Evolutionary conservation across 1,284 basidiomycete genomes (phyloP).

Genomic region (Tilletia caries): DNA sequence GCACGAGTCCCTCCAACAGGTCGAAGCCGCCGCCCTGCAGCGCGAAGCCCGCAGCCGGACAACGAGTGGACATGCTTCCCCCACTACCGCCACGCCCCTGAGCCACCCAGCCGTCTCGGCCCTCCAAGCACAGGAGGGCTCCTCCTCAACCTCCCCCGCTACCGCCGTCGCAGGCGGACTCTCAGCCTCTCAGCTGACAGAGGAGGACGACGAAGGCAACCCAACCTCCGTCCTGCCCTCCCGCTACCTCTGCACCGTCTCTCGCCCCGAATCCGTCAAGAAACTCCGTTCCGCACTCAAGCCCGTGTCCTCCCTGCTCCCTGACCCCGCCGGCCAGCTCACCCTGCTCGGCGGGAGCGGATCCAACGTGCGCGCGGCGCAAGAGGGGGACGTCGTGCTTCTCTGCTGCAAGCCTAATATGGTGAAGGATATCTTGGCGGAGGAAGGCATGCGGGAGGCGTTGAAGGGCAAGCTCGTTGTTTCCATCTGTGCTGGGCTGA

Average conservation of each 20-base stretch:
- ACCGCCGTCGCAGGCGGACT: background rate
- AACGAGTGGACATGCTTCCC: background rate
- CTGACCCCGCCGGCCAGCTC: constrained; percentile 6
- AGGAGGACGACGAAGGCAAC: constrained; percentile 51
- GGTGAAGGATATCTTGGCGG: constrained; percentile 70
- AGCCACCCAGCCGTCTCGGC: constrained; percentile 19
- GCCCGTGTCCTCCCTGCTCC: constrained; percentile 10
- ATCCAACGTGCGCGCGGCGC: constrained; percentile 70
- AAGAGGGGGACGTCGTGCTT: constrained; percentile 76
- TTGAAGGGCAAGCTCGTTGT: constrained; percentile 85
- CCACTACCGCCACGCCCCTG: constrained; percentile 17
- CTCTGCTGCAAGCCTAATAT: constrained; percentile 74
- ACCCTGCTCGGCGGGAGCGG: constrained; percentile 37
- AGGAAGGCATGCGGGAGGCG: constrained; percentile 79
- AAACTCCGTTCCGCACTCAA: constrained; percentile 62
- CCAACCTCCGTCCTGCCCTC: constrained; percentile 60
- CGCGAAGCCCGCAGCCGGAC: constrained; percentile 6
- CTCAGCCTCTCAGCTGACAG: constrained; percentile 13
- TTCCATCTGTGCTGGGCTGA: constrained; percentile 93
- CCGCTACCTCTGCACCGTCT: constrained; percentile 87
- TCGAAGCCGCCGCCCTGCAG: constrained; percentile 11
- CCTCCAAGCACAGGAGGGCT: constrained; percentile 16
- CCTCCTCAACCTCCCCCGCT: background rate
- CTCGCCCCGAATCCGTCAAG: constrained; percentile 69
- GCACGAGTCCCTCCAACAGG: constrained; percentile 18